Evolutionary conservation across 805 yeast genomes (phyloP), one percentile per base, ranked within the genome.

Genomic region (Naumovozyma castellii): DNA sequence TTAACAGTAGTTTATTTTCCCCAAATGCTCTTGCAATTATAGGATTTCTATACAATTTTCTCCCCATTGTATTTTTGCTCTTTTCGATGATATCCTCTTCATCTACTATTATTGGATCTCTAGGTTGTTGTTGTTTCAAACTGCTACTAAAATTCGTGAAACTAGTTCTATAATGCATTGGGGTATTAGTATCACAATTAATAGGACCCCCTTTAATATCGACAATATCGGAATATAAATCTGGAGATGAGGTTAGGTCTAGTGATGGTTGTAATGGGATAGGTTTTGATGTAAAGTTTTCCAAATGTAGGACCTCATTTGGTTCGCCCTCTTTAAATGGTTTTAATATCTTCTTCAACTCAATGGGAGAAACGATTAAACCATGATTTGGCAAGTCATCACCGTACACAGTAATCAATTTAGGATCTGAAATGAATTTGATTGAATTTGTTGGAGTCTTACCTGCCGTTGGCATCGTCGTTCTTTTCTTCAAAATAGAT

Each of bases 251-350:
- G 5, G 43, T 34, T 13, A 43, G 38, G 33, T 39, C 42, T 29
- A 12, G 10, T 8, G 28, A 29, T 13, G 48, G 39, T n/a, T 45
- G 38, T 4, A 55, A 31, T 20, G 52, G 53, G 22, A 36, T 40
- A 9, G 51, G 53, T 22, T 45, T 53, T 3, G 46, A 48, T 15
- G 34, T 45, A 6, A 40, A 44, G 37, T 45, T 49, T 19, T 46
- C 54, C 3, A 49, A 27, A 14, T 43, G 40, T n/a, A 50, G 35
- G 13, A 48, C 43, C 44, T 60, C 65, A 32, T 56, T 48, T 8
- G 65, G 63, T 42, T 57, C 61, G 27, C 61, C 62, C 36, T 56
- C 61, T 36, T 49, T 56, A 39, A 57, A 56, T 8, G 64, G 63
- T 39, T 55, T 57, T 16, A 60, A 40, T 2, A 59, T 43, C 31